Evolutionary conservation across 306 rosid genomes (phyloP).

Genomic region (Prunus mongolica): DNA sequence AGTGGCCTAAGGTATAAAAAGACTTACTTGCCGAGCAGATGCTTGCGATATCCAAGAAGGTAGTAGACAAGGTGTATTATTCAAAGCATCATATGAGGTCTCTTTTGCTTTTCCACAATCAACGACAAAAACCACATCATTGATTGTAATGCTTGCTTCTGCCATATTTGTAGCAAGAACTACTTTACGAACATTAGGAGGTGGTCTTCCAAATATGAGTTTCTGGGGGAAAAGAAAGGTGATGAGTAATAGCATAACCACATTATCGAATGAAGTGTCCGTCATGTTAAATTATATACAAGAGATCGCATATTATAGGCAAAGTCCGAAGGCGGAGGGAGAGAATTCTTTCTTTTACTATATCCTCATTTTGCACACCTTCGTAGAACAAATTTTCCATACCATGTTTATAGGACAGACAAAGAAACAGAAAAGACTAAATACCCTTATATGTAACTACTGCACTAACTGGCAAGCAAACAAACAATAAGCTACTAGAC

Average conservation of each 20-base stretch:
- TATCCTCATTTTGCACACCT: background rate
- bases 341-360: background rate
- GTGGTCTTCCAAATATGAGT: conserved; percentile 84
- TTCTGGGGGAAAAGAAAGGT: conserved; percentile 37
- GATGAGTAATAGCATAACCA: background rate
- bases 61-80: conserved; percentile 89
- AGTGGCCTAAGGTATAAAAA: conserved; percentile 16
- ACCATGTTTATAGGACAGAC: background rate
- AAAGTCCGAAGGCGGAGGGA: background rate
- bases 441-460: background rate
- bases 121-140: conserved; percentile 85
- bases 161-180: conserved; percentile 98
- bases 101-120: conserved; percentile 99
- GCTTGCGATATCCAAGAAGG: conserved; percentile 99
- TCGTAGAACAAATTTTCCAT: background rate
- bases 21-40: conserved; percentile 89
- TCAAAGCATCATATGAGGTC: conserved; percentile 94
- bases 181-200: conserved; percentile 82
- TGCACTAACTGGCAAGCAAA: background rate
- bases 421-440: background rate
- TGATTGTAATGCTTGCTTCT: conserved; percentile 97
- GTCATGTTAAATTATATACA: background rate
- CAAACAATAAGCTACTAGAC: background rate
- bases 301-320: background rate
- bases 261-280: background rate